Conservation (phyloP, 441 rosid genomes). For the Eutrema salsugineum region DNA sequence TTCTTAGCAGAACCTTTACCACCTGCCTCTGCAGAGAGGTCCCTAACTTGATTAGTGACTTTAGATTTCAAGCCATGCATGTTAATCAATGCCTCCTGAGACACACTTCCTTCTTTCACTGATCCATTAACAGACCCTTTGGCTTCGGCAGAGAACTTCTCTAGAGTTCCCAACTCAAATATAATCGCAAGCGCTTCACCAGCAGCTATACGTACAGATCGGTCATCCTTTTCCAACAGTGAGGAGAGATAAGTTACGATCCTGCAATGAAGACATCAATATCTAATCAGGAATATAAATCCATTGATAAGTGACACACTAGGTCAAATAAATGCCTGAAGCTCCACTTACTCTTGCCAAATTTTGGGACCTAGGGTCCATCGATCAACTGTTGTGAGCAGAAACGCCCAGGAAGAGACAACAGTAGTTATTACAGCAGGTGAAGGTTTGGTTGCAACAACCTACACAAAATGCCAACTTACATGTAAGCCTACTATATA, state of each 20-base stretch:
- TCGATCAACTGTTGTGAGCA: slow-evolving; percentile 65
- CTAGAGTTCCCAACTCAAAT: slow-evolving; percentile 69
- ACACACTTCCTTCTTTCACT: slow-evolving; percentile 46
- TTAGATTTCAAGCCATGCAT: slow-evolving; percentile 68
- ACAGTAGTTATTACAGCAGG: slow-evolving; percentile 56
- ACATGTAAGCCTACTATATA: neutral
- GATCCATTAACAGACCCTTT: slow-evolving; percentile 44
- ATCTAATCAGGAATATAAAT: slow-evolving; percentile 6
- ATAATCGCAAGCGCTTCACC: slow-evolving; percentile 90
- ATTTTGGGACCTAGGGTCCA: slow-evolving; percentile 60
- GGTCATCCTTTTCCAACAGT: slow-evolving; percentile 83
- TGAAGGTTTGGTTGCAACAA: slow-evolving; percentile 61
- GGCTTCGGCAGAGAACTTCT: slow-evolving; percentile 55
- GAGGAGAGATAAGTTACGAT: slow-evolving; percentile 63
- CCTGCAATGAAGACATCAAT: slow-evolving; percentile 51
- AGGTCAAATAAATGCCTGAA: neutral
- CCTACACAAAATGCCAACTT: slow-evolving; percentile 39
- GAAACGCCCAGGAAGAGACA: slow-evolving; percentile 94
- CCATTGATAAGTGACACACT: neutral
- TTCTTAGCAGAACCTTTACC: slow-evolving; percentile 96
- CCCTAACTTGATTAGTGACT: slow-evolving; percentile 67
- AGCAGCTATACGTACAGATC: slow-evolving; percentile 88
- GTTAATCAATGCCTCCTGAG: slow-evolving; percentile 45
- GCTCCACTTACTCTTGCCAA: slow-evolving; percentile 64
- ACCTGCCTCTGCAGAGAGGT: slow-evolving; percentile 83